Evolutionary conservation across 2,329 filamentous ascomycete genomes (phyloP), one percentile per base, ranked within the genome.

Genomic region (Diplodia sapinea): DNA sequence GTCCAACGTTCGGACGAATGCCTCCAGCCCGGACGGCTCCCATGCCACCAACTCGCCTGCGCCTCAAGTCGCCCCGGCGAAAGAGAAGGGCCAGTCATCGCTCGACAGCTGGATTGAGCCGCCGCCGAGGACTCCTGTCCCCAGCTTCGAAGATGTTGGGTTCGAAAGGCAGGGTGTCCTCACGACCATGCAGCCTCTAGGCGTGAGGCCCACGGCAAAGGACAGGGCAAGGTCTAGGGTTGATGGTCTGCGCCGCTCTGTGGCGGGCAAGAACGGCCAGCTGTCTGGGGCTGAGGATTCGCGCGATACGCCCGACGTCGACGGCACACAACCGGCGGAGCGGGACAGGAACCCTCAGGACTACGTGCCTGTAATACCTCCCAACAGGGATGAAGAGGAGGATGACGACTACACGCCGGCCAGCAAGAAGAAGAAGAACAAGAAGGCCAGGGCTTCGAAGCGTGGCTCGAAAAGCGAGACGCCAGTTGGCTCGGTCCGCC

Each of bases 161-260:
- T 85, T 95, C 72, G 83, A 90, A 73, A 85, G 90, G 59, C 87
- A 88, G 77, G 91, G 91, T 70, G 91, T 96, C 20, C 83, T 96
- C 68, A 89, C 92, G 78, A 89, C 89, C 73, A 96, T 96, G 93
- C 89, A 89, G 65, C 89, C 93, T 31, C 81, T 97, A 67, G 93
- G 93, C 50, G 85, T 88, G 66, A 83, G 89, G 72, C 93, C 93
- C 13, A 85, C 84, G 26, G 80, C 85, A 57, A 85, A 87, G 75
- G 82, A 88, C 71, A 87, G 88, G 80, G 82, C 82, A 69, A 83
- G 84, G 71, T 77, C 84, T 68, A 85, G 82, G 74, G 76, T 77
- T 36, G 79, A 82, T 61, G 79, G 78, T 55, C 76, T 78, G 26
- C 78, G 80, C 63, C 80, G 81, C 66, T 78, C 77, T 31, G 72